phyloP scores from a whole-genome alignment of 352 stramenopile species.

The Globisporangium spiculum region DNA sequence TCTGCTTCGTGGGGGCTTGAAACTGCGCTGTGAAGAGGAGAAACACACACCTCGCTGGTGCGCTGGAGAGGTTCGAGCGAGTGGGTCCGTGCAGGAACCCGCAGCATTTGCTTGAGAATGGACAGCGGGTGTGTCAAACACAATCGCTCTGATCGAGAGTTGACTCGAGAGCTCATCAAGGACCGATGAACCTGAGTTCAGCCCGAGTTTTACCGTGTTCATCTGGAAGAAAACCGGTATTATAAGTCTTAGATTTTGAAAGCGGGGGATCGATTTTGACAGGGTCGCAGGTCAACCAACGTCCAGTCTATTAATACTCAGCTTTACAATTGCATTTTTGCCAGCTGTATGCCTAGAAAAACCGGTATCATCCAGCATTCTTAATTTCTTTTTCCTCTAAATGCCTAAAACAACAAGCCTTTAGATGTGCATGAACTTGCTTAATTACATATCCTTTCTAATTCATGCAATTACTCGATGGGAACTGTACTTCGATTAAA shows the following conservation, averaged over 20 bases:
- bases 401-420: background rate
- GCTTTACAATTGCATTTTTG: background rate
- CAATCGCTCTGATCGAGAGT: background rate
- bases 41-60: background rate
- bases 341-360: background rate
- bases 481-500: background rate
- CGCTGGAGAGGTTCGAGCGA: background rate
- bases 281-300: background rate
- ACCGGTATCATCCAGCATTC: background rate
- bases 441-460: background rate
- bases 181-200: background rate
- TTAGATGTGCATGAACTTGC: background rate
- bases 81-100: background rate
- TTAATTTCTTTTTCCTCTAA: no score
- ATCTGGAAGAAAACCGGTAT: background rate
- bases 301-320: background rate
- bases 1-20: background rate
- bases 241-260: background rate
- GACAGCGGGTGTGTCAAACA: background rate
- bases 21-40: background rate
- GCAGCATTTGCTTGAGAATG: background rate
- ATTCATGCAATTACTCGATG: background rate
- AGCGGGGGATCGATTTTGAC: background rate
- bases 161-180: background rate
- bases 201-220: background rate